Base-by-base conservation (phyloP, 2,329 filamentous ascomycete genomes). In the Arthrobotrys sinensis region DNA sequence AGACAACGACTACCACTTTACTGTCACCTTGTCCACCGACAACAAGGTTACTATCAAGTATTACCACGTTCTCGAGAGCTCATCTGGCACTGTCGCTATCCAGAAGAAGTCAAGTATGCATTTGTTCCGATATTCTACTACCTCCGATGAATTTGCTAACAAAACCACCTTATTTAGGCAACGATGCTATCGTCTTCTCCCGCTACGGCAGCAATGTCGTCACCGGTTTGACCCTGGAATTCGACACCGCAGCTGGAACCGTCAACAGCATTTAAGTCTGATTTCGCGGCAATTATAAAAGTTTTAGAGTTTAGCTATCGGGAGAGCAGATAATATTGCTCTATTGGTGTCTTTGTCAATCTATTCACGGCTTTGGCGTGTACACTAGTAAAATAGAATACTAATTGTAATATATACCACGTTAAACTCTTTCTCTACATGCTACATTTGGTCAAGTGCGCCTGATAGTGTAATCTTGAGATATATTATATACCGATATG, bases 91-190 rank as follows among this genome's bases (percentile, higher is more conserved):
- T 43, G 62, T 68, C 34, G 75, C 67, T 10, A 28, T 72, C 8
- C 75, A 78, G 36, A 52, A 78, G 11, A 46, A 67, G n/a, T 78
- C 75, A 34, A 28, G 75, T 78, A 72, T 45, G 73, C 55, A 7
- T 21, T 52, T 1, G 12, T 40, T 21, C 19, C 10, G 3, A 24
- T 32, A 1, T 34, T 32, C 24, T 45, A 32, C 24, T 38, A 48
- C 43, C 7, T 12, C 10, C 40, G 12, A 28, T 40, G 12, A 7
- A 48, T 38, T n/a, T 46, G 6, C 43, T 53, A 32, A 63, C 28
- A 12, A n/a, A 8, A 14, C 40, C 21, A 1, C 24, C 4, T 28
- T 68, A 1, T 2, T 43, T 32, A 76, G 71, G 11, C 16, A 21
- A 64, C 28, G 21, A 50, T 19, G 71, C 46, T 24, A 24, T 69